phyloP scores from a whole-genome alignment of 2,329 filamentous ascomycete genomes.

The Monosporascus sp. region DNA sequence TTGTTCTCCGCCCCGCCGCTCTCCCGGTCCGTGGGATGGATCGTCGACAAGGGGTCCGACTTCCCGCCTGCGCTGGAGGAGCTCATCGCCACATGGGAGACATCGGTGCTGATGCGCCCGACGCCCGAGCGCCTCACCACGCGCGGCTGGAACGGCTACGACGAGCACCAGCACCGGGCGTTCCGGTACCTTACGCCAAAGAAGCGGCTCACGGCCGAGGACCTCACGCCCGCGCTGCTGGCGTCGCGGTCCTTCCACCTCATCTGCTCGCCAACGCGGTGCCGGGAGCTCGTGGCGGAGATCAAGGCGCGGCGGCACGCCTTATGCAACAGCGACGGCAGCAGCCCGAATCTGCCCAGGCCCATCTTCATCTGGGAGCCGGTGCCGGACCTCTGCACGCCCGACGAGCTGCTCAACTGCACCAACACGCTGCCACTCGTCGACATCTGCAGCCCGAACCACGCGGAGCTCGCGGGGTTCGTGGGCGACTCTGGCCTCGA shows the following conservation, averaged over 20 bases:
- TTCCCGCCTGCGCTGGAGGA: slow-evolving; percentile 65
- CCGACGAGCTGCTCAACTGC: slow-evolving; percentile 59
- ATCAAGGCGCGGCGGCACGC: slow-evolving; percentile 56
- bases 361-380: slow-evolving; percentile 93
- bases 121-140: slow-evolving; percentile 70
- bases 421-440: slow-evolving; percentile 57
- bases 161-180: slow-evolving; percentile 60
- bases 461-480: slow-evolving; percentile 79
- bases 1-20: slow-evolving; percentile 68
- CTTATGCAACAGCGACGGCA: slow-evolving; percentile 18
- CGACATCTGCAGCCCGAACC: slow-evolving; percentile 72
- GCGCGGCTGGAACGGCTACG: slow-evolving; percentile 88
- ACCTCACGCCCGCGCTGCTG: slow-evolving; percentile 62
- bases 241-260: slow-evolving; percentile 77
- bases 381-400: slow-evolving; percentile 79
- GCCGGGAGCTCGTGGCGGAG: slow-evolving; percentile 67
- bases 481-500: slow-evolving; percentile 61
- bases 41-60: slow-evolving; percentile 84
- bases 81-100: slow-evolving; percentile 69
- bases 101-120: slow-evolving; percentile 63
- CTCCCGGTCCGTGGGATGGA: slow-evolving; percentile 74
- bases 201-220: slow-evolving; percentile 67
- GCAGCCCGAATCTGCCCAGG: slow-evolving; percentile 30
- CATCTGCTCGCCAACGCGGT: slow-evolving; percentile 74
- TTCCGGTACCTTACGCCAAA: slow-evolving; percentile 91